Conservation (phyloP, 306 rosid genomes). For the Comarum palustre region DNA sequence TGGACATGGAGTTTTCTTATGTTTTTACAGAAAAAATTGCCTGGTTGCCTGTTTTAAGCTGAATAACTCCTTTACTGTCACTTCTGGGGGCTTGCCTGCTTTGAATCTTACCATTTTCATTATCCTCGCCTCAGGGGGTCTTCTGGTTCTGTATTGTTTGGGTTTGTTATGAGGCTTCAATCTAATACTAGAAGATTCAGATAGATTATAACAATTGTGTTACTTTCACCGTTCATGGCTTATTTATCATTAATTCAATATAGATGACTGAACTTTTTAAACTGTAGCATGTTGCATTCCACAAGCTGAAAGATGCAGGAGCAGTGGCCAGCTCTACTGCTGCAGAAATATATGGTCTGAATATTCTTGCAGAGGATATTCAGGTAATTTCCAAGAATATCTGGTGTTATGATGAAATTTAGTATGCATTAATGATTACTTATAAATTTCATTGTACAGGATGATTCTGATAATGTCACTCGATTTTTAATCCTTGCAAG, state of each 20-base stretch:
- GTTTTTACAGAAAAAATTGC: not conserved
- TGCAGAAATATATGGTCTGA: constrained; percentile 73
- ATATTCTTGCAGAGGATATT: constrained; percentile 78
- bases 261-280: constrained; percentile 26
- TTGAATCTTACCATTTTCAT: not conserved
- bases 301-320: constrained; percentile 70
- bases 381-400: constrained; percentile 50
- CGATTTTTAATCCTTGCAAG: constrained; percentile 89
- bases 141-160: not conserved
- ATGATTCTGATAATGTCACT: constrained; percentile 83
- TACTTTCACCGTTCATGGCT: constrained; percentile 7
- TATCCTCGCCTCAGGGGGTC: not conserved
- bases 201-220: not conserved
- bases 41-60: not conserved
- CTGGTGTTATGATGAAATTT: constrained; percentile 12
- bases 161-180: not conserved
- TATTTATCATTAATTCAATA: constrained; percentile 18
- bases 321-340: constrained; percentile 93
- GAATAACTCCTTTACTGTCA: not conserved
- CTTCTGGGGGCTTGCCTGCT: not conserved
- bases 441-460: constrained; percentile 50
- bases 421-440: constrained; percentile 19
- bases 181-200: not conserved
- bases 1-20: not conserved
- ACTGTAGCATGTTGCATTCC: constrained; percentile 67